Base-by-base conservation (phyloP, 2,329 filamentous ascomycete species). In the Hypoxylon sp. region DNA sequence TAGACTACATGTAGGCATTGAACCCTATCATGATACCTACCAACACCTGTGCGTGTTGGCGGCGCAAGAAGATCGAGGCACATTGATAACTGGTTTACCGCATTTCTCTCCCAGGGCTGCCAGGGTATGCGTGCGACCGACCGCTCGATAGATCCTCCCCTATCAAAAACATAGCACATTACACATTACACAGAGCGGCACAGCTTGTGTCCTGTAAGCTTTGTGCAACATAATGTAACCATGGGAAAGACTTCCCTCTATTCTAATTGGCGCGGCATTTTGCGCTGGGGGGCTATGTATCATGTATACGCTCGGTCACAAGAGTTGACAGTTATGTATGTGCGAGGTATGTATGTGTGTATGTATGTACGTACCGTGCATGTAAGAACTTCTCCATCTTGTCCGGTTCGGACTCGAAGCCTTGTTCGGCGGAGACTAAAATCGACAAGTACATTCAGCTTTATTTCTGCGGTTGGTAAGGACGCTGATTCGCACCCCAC, bases 401-500 rank as follows among this genome's bases (percentile, higher is more conserved):
- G 48, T 65, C 65, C 62, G 62, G 30, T 65, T 49, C 53, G 57
- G 61, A 51, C 41, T 62, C 48, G 17, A 36, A 63, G 55, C 57
- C 45, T 46, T 59, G 45, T 45, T 14, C 4, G 36, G 49, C 57
- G 61, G 61, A 50, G 62, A 55, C 57, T 62, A 19, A 43, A 57
- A 46, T 55, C 49, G 23, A 53, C 57, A 57, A 57, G 53, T 25
- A 32, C 28, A 9, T 60, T 52, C 41, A 62, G 48, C 59, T 66
- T 25, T 53, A 61, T 60, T 60, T 51, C 53, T 63, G 52, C 48
- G 43, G 52, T 62, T 65, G 62, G 66, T 50, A 52, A 52, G 49
- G 60, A 60, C 53, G 53, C 64, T 69, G 67, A 67, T 69, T 69
- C 55, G 58, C 58, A 65, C 64, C 68, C 64, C 64, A 70, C 68